These are phyloP conservation scores for Bolboschoenoplectus hybrid DNA, from an alignment of 202 grass and related monocot species.

Conservation along the genomic window DNA sequence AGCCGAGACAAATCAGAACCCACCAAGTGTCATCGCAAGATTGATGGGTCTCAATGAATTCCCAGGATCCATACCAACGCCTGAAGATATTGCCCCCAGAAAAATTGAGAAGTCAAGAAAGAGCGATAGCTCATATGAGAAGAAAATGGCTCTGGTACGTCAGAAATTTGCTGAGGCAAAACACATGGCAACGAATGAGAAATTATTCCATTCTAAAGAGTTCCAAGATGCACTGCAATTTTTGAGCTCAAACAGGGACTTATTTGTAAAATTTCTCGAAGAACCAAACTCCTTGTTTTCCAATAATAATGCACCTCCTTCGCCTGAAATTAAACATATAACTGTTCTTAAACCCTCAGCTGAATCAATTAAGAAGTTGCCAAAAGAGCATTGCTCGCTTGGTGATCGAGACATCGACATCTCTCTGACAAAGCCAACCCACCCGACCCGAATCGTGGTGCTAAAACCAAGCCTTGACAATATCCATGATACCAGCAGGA, in stretches of 20 bases:
- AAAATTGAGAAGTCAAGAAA: conserved; percentile 48
- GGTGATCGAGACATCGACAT: conserved; percentile 47
- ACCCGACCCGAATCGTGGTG: conserved; percentile 93
- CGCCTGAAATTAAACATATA: conserved; percentile 68
- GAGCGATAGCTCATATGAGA: conserved; percentile 54
- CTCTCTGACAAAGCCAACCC: conserved; percentile 53
- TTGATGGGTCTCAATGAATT: conserved; percentile 82
- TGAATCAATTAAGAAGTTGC: conserved; percentile 48
- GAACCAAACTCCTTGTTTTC: conserved; percentile 67
- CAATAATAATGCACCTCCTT: conserved; percentile 53
- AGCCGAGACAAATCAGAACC: conserved; percentile 49
- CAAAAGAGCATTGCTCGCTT: conserved; percentile 50
- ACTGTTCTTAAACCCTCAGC: conserved; percentile 80
- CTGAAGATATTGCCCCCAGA: conserved; percentile 43
- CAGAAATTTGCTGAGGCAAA: conserved; percentile 96
- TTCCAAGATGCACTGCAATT: conserved; percentile 89
- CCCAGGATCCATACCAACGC: conserved; percentile 22
- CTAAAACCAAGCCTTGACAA: conserved; percentile 70
- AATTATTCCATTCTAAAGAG: conserved; percentile 84
- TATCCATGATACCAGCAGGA: conserved; percentile 43
- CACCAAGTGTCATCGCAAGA: conserved; percentile 76
- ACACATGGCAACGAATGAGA: conserved; percentile 74
- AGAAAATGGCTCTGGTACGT: conserved; percentile 78
- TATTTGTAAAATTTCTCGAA: conserved; percentile 93
- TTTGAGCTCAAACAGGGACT: conserved; percentile 90